These are phyloP conservation scores for Lomentospora prolificans DNA, from an alignment of 2,329 filamentous ascomycete genomes.

Conservation along the genomic window DNA sequence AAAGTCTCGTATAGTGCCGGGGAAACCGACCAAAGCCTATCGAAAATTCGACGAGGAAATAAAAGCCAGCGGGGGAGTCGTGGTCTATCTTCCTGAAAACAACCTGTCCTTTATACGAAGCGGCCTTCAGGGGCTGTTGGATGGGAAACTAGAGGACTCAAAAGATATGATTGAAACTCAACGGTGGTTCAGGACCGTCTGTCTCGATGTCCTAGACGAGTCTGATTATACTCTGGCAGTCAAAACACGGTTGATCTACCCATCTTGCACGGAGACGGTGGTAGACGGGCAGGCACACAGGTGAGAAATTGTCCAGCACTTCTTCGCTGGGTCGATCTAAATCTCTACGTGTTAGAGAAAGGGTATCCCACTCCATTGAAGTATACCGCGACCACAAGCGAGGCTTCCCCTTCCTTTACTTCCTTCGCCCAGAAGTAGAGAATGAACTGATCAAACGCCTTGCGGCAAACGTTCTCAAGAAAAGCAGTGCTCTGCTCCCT, in stretches of 20 bases:
- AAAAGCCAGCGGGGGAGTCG: conserved; percentile 34
- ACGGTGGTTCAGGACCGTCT: conserved; percentile 34
- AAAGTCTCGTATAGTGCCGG: conserved; percentile 27
- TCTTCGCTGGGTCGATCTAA: conserved; percentile 27
- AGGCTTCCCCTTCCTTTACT: conserved; percentile 39
- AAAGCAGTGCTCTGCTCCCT: conserved; percentile 12
- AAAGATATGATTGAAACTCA: conserved; percentile 40
- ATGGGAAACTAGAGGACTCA: conserved; percentile 31
- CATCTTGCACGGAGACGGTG: conserved; percentile 34
- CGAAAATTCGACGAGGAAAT: conserved; percentile 28
- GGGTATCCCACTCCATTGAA: conserved; percentile 25
- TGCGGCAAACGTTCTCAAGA: conserved; percentile 28
- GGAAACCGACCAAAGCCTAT: conserved; percentile 25
- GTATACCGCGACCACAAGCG: conserved; percentile 24
- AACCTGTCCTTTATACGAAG: conserved; percentile 55
- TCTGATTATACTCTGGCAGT: conserved; percentile 45
- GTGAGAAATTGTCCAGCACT: conserved; percentile 36
- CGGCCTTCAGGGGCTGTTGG: conserved; percentile 45
- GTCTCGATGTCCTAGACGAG: conserved; percentile 56
- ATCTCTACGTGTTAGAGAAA: conserved; percentile 25
- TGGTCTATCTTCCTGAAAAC: conserved; percentile 54
- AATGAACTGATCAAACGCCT: conserved; percentile 30
- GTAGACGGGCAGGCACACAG: conserved; percentile 44
- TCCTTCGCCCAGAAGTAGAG: conserved; percentile 39
- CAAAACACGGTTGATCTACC: conserved; percentile 48